Evolutionary conservation across 2,329 filamentous ascomycete species (phyloP).

Genomic region (Ophiocordyceps unilateralis): DNA sequence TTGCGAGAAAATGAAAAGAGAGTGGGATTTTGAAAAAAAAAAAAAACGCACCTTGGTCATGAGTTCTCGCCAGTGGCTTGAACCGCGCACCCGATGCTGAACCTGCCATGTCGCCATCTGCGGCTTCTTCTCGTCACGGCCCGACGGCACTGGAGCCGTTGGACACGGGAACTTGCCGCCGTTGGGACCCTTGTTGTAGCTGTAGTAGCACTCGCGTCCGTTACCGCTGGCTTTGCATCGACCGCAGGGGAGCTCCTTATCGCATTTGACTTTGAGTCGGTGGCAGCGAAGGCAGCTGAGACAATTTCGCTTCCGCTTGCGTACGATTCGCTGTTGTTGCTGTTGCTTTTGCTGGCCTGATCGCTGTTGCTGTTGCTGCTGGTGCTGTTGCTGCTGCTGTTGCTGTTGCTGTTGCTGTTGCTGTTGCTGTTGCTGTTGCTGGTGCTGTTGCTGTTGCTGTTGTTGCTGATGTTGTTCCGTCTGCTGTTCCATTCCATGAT

Average conservation of each 20-base stretch:
- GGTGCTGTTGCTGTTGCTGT: background rate
- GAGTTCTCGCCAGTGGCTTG: conserved; percentile 18
- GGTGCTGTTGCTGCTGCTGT: background rate
- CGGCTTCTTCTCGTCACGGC: conserved; percentile 11
- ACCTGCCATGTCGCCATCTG: conserved; percentile 15
- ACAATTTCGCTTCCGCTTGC: conserved; percentile 19
- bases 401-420: background rate
- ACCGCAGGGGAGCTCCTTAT: conserved; percentile 18
- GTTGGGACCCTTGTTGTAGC: conserved; percentile 18
- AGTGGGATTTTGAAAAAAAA: no score
- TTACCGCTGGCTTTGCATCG: conserved; percentile 17
- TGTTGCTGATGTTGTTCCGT: background rate
- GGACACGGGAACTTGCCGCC: conserved; percentile 17
- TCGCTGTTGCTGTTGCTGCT: background rate
- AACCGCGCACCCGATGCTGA: conserved; percentile 16
- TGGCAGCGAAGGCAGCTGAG: conserved; percentile 18
- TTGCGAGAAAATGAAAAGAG: no score
- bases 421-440: background rate
- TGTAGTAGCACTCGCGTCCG: conserved; percentile 18
- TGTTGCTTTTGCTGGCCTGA: background rate
- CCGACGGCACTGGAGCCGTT: conserved; percentile 8
- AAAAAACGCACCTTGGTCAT: conserved; percentile 16
- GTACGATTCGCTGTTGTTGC: conserved; percentile 8
- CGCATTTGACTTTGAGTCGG: conserved; percentile 20
- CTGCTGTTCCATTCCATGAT: background rate